Conservation (phyloP, 78 protist species). For the Blattamonas nauphoetae region DNA sequence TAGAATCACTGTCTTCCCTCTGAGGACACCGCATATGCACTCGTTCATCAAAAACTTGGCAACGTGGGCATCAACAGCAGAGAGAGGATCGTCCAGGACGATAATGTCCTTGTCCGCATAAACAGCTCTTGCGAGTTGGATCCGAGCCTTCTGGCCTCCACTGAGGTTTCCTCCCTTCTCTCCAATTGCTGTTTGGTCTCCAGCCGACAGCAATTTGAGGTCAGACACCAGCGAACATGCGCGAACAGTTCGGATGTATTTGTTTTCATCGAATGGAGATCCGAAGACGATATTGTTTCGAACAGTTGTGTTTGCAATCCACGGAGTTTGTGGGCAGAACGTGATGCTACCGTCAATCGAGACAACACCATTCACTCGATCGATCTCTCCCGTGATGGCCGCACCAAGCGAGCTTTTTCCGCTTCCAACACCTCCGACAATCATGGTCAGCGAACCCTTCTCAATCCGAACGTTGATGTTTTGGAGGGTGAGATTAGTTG, state of each 20-base stretch:
- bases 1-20: too few species aligned
- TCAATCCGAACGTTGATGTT: not conserved
- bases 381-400: conserved; percentile 31
- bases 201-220: conserved; percentile 35
- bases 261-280: conserved; percentile 24
- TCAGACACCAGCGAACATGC: conserved; percentile 15
- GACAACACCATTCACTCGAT: not conserved
- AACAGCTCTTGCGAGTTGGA: not conserved
- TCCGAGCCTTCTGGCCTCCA: conserved; percentile 56
- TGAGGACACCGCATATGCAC: too few species aligned
- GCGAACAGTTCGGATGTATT: not conserved
- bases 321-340: conserved; percentile 47
- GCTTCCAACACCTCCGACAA: conserved; percentile 29
- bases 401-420: conserved; percentile 22
- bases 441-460: conserved; percentile 3
- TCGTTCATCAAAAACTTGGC: not conserved
- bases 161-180: conserved; percentile 70
- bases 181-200: too few species aligned
- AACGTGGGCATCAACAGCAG: conserved; percentile 1
- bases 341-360: not conserved
- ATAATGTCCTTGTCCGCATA: not conserved
- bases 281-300: too few species aligned
- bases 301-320: conserved; percentile 66
- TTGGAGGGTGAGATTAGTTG: not conserved
- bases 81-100: not conserved